Base-by-base conservation (phyloP, 352 stramenopile species). In the Thraustotheca clavata region DNA sequence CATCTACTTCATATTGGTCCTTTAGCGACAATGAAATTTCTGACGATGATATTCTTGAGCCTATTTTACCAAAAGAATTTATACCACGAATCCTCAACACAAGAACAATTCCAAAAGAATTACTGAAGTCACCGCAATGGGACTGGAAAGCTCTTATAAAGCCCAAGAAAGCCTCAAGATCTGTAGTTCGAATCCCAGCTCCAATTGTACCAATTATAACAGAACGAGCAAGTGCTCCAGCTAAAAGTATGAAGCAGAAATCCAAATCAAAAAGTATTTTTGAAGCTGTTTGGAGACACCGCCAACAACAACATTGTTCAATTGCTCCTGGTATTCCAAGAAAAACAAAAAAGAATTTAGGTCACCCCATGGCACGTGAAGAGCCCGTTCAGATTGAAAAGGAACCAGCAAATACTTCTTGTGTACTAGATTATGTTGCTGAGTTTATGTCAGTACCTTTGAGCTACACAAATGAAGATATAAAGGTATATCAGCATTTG, bases 91-190 rank as follows among this genome's bases (percentile, higher is more conserved):
- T 29, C 8, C 18, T 60, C 26, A 60, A 43, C n/a, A 65, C 34
- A 5, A 26, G 57, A 3, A 65, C 46, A 3, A 33, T 65, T 16
- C 57, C 57, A 20, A n/a, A 29, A 8, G 20, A 40, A 16, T 31
- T 65, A 9, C 32, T 65, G 12, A n/a, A 27, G 22, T 65, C 57
- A 32, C 29, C 57, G 29, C 9, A 55, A 26, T 65, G 57, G 57
- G 47, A 65, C 29, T 65, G 57, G 57, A 65, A 65, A 24, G 31
- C 12, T 18, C 38, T 65, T 3, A 2, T 39, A 9, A 65, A 33
- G 16, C 57, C 46, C 16, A n/a, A n/a, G n/a, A n/a, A 52, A 34
- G 38, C 35, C 41, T 18, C 55, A 41, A n/a, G 2, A 14, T 38
- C 9, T 2, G 22, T 29, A 57, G 14, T 31, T 9, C 9, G 9